phyloP scores from a whole-genome alignment of 2,329 filamentous ascomycete species.

The Fusarium sp. region DNA sequence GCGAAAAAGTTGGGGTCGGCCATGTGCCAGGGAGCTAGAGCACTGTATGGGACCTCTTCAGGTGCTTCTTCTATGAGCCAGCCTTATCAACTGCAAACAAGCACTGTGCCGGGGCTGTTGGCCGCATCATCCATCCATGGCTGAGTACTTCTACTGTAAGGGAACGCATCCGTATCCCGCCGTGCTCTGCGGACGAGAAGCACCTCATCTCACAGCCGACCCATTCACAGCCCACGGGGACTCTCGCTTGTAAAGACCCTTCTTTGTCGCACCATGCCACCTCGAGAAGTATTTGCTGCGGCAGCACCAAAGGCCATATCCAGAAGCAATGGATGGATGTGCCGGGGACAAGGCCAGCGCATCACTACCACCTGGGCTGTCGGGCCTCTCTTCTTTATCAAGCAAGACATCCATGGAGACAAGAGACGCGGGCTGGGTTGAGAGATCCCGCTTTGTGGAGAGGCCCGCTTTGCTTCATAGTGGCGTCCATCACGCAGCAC shows the following conservation, averaged over 20 bases:
- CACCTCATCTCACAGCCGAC: constrained; percentile 1
- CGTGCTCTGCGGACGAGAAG: background rate
- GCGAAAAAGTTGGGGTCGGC: constrained; percentile 19
- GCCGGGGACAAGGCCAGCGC: background rate
- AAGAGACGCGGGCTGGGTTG: constrained; percentile 9
- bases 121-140: background rate
- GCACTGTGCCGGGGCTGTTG: constrained; percentile 24
- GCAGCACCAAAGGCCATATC: background rate
- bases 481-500: constrained; percentile 22
- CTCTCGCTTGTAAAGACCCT: background rate
- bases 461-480: constrained; percentile 30
- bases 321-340: background rate
- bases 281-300: background rate
- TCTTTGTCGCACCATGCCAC: constrained; percentile 1
- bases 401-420: constrained; percentile 4
- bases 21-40: constrained; percentile 8
- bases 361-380: background rate
- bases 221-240: background rate
- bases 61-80: background rate
- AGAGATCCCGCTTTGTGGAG: constrained; percentile 34
- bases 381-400: constrained; percentile 12
- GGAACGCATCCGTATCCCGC: constrained; percentile 7
- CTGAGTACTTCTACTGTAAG: background rate
- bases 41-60: constrained; percentile 12
- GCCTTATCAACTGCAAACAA: constrained; percentile 28